These are phyloP conservation scores for Paraphaeosphaeria minitans DNA, from an alignment of 2,329 filamentous ascomycete genomes.

Conservation along the genomic window DNA sequence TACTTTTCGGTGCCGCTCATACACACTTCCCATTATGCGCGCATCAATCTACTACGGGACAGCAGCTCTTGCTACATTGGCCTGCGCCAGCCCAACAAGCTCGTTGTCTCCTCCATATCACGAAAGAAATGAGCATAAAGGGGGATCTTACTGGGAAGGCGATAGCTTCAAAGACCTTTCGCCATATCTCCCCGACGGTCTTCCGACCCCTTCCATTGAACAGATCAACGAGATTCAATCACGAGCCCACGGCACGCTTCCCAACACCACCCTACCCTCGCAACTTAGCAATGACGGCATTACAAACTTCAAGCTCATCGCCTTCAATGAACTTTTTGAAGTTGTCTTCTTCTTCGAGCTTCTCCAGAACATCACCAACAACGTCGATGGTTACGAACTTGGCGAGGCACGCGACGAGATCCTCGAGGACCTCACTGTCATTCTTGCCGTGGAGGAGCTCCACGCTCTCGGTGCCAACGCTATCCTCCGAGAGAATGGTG, in stretches of 20 bases:
- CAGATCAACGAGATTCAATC: slow-evolving; percentile 59
- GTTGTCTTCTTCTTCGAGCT: slow-evolving; percentile 70
- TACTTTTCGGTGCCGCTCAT: no score
- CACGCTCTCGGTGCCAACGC: slow-evolving; percentile 67
- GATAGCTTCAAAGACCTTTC: background rate
- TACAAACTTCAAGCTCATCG: slow-evolving; percentile 67
- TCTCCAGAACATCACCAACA: slow-evolving; percentile 66
- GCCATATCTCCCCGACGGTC: slow-evolving; percentile 53
- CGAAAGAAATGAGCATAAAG: background rate
- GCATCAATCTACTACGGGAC: background rate
- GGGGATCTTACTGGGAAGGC: background rate
- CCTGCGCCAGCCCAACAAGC: background rate
- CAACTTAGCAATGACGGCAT: slow-evolving; percentile 57
- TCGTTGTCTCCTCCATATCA: background rate
- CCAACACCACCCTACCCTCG: slow-evolving; percentile 61
- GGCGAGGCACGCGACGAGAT: slow-evolving; percentile 51
- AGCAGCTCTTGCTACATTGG: background rate
- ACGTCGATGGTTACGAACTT: slow-evolving; percentile 58
- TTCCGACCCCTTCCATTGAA: slow-evolving; percentile 61
- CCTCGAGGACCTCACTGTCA: slow-evolving; percentile 55
- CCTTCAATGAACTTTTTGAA: slow-evolving; percentile 74
- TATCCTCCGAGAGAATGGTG: slow-evolving; percentile 59
- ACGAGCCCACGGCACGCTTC: slow-evolving; percentile 66
- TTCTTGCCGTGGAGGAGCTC: slow-evolving; percentile 68
- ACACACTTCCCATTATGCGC: background rate